Evolutionary conservation across 768 basidiomycete genomes (phyloP), one percentile per base, ranked within the genome.

Genomic region (Clathrus columnatus): DNA sequence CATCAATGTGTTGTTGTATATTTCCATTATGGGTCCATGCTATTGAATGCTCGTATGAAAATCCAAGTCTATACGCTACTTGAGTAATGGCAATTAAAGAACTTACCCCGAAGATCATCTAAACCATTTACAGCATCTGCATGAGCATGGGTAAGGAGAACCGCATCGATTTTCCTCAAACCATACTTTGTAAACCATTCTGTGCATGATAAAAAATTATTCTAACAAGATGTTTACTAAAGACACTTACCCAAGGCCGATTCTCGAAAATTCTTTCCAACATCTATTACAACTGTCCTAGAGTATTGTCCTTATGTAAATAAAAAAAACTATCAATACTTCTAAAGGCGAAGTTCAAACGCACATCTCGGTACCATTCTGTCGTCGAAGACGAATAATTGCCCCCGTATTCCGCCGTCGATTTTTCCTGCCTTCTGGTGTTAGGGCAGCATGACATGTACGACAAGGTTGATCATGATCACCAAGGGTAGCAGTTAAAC

Each of bases 51-150:
- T 49, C 56, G 20, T 48, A 49, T 52, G 45, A 50, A 56, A 41
- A 50, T 42, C 42, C 49, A 57, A 48, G 41, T 41, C 48, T 51
- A 54, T 23, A 57, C 47, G 32, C 54, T 49, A 44, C 50, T 50
- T 21, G 52, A 48, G 24, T 49, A 51, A 23, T n/a, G n/a, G n/a
- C n/a, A n/a, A n/a, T n/a, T 27, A 41, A 26, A 57, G 43, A 30
- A 67, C 73, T 54, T 59, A 84, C 88, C 85, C 73, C 91, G 76
- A 32, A 94, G 72, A 67, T 95, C 92, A 69, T 95, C 92, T 55
- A 95, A 68, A 2, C 92, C 92, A 63, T 91, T 91, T 73, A 91
- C 89, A 5, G 92, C 91, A 69, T 91, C 89, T 32, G 89, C 87
- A 70, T 94, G 92, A 7, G 88, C 83, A 68, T 94, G 91, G 0